Evolutionary conservation across 108 stramenopile species (phyloP).

Genomic region (Cylindrotheca closterium): DNA sequence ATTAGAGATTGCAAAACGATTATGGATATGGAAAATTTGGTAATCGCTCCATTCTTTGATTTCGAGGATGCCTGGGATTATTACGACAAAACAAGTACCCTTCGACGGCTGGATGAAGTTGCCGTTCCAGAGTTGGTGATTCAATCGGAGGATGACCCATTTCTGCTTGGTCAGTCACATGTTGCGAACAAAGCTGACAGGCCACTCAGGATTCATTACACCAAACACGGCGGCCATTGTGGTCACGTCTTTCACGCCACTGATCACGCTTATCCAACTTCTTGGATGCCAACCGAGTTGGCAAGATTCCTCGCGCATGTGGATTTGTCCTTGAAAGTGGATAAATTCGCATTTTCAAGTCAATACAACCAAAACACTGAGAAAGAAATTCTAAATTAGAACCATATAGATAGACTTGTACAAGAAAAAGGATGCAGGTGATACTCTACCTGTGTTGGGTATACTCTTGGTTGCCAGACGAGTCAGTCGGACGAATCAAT

Average conservation of each 20-base stretch:
- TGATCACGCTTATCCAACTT: slow-evolving; percentile 2
- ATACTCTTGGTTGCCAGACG: no score
- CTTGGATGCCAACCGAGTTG: slow-evolving; percentile 47
- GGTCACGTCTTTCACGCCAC: slow-evolving; percentile 41
- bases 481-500: no score
- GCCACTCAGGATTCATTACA: slow-evolving; percentile 25
- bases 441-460: no score
- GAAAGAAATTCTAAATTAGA: no score
- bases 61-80: slow-evolving; percentile 74
- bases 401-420: no score
- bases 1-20: slow-evolving; percentile 42
- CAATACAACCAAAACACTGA: no score
- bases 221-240: slow-evolving; percentile 70
- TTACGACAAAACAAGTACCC: slow-evolving; percentile 60
- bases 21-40: slow-evolving; percentile 73
- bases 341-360: no score
- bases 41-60: slow-evolving; percentile 70
- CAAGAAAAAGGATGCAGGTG: no score
- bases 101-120: slow-evolving; percentile 49
- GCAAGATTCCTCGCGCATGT: slow-evolving; percentile 57
- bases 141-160: slow-evolving; percentile 81
- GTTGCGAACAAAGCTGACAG: slow-evolving; percentile 18
- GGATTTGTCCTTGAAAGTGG: slow-evolving; percentile 9
- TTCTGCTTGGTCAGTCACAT: slow-evolving; percentile 42
- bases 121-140: slow-evolving; percentile 68